Conservation (phyloP, 441 rosid genomes). For the Croton setiger region DNA sequence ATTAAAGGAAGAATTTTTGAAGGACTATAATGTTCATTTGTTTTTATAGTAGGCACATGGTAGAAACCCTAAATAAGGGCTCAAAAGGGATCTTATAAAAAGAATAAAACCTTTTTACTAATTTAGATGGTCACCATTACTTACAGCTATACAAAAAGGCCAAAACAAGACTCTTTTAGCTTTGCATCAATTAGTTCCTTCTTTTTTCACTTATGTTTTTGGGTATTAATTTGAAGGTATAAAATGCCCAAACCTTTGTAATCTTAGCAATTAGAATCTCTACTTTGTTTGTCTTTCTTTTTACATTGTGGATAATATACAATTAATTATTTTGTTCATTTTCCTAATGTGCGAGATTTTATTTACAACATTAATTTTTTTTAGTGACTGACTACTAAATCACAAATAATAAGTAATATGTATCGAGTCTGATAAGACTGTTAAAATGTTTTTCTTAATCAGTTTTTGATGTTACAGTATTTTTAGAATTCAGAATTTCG, state of each 20-base stretch:
- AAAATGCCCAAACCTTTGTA: background rate
- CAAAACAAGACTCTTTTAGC: background rate
- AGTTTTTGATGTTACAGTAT: no score
- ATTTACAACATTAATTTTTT: no score
- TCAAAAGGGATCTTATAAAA: background rate
- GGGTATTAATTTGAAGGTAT: background rate
- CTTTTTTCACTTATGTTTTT: background rate
- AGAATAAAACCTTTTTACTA: background rate
- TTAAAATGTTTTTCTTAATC: no score
- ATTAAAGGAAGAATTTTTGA: background rate
- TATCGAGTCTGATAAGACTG: no score
- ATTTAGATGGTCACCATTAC: constrained; percentile 7
- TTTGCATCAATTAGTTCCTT: background rate
- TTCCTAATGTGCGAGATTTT: no score
- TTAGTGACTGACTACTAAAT: no score
- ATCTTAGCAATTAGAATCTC: background rate
- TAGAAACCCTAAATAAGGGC: background rate
- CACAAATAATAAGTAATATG: no score
- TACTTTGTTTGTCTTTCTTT: background rate
- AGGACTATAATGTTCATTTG: background rate
- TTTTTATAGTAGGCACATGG: background rate
- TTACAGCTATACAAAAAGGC: background rate
- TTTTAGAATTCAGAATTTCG: no score
- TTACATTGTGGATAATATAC: no score
- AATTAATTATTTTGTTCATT: no score